These are phyloP conservation scores for Candida sphagnicola DNA, from an alignment of 805 yeast species.

Conservation along the genomic window DNA sequence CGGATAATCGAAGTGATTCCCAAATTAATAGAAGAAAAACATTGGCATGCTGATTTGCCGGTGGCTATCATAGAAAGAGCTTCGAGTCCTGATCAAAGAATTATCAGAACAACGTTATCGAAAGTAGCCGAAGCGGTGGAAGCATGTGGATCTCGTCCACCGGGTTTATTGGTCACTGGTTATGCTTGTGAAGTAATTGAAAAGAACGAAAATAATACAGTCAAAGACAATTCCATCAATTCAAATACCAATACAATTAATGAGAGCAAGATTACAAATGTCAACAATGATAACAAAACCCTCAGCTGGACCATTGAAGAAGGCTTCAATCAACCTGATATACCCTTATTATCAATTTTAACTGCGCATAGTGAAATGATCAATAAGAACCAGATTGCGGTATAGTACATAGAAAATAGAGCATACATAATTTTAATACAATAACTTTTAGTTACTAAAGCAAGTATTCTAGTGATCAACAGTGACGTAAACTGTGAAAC, in stretches of 20 bases:
- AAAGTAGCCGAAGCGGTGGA: constrained; percentile 71
- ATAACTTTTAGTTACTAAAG: no score
- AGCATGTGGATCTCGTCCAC: constrained; percentile 82
- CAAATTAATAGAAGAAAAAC: constrained; percentile 34
- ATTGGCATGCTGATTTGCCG: constrained; percentile 72
- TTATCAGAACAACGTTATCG: constrained; percentile 67
- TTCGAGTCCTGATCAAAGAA: constrained; percentile 87
- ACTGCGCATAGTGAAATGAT: no score
- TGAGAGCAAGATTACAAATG: not conserved
- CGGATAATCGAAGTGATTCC: constrained; percentile 58
- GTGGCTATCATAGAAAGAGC: constrained; percentile 89
- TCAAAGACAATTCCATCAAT: no score
- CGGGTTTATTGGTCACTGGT: constrained; percentile 84
- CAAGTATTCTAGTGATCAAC: no score
- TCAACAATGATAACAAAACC: not conserved
- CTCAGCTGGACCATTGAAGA: constrained; percentile 45
- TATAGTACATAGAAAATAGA: no score
- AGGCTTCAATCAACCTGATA: constrained; percentile 18
- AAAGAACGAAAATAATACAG: no score
- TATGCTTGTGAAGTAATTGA: constrained; percentile 61
- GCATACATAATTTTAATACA: no score
- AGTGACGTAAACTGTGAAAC: no score
- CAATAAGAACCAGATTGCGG: no score
- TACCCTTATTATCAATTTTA: not conserved
- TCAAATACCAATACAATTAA: not conserved